A percentile compares a stretch with the other conserved stretches of the same genome.
These are phyloP conservation scores for Penicillium samsonianum DNA, from an alignment of 495 filamentous ascomycete genomes.

Conservation along the genomic window DNA sequence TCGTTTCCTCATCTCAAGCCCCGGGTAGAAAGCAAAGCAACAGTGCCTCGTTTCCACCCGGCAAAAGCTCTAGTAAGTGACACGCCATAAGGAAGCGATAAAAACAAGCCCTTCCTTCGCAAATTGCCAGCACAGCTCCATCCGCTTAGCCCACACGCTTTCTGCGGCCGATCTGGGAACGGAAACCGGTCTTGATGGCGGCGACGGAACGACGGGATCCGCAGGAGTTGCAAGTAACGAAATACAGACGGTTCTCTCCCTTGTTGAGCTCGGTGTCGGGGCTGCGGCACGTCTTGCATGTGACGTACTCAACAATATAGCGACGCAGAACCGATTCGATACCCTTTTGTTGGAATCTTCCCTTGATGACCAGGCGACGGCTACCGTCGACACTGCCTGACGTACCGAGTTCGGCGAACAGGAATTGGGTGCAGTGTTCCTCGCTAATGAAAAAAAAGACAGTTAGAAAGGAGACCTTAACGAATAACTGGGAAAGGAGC, in stretches of 20 bases:
- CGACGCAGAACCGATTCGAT: conserved; percentile 92
- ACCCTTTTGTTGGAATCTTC: conserved; percentile 97
- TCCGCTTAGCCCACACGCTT: conserved; percentile 54
- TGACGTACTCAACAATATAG: conserved; percentile 98
- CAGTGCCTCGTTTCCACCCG: conserved; percentile 18
- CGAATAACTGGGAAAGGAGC: neutral
- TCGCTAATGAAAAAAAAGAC: conserved; percentile 55
- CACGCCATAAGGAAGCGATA: conserved; percentile 30
- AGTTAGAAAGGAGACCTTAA: neutral
- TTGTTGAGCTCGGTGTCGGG: conserved; percentile 96
- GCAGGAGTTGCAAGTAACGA: conserved; percentile 85
- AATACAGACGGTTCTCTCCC: conserved; percentile 93
- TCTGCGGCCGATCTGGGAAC: conserved; percentile 95
- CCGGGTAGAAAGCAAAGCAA: conserved; percentile 13
- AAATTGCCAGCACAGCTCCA: conserved; percentile 17
- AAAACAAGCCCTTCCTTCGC: conserved; percentile 25
- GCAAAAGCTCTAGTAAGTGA: conserved; percentile 19
- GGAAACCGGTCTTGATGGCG: conserved; percentile 99
- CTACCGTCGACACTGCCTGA: conserved; percentile 91
- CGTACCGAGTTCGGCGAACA: conserved; percentile 98
- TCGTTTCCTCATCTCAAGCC: conserved; percentile 27
- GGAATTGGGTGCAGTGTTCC: conserved; percentile 94
- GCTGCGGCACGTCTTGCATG: conserved; percentile 94
- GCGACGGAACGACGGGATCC: conserved; percentile 87
- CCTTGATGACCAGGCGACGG: conserved; percentile 94